Evolutionary conservation across 768 basidiomycete species (phyloP).

Genomic region (Russula ochroleuca): DNA sequence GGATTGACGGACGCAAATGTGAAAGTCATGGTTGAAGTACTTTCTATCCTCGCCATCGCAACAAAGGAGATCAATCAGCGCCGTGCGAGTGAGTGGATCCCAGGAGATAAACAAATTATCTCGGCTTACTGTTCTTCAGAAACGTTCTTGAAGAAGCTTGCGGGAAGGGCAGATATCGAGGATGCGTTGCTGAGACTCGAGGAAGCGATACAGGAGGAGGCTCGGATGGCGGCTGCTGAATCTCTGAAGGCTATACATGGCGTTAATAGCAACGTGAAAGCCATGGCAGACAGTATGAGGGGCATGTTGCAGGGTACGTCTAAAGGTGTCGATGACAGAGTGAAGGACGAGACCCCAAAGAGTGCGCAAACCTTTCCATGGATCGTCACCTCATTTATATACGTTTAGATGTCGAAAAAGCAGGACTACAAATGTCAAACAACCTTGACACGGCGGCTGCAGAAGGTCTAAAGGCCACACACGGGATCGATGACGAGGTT

Average conservation of each 20-base stretch:
- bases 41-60: constrained; percentile 5
- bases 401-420: no score
- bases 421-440: no score
- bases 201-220: background rate
- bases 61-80: background rate
- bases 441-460: no score
- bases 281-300: no score
- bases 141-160: constrained; percentile 2
- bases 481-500: background rate
- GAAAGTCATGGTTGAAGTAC: constrained; percentile 4
- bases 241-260: background rate
- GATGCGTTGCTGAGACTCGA: background rate
- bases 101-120: accelerated
- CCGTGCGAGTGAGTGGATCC: background rate
- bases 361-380: no score
- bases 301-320: no score
- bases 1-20: background rate
- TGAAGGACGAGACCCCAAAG: no score
- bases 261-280: background rate
- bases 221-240: background rate
- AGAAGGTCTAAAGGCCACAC: no score
- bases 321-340: no score
- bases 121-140: background rate
- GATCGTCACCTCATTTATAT: no score
- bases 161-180: background rate